Percentiles rank a stretch among this genome's conserved stretches.
These are phyloP conservation scores for Glaciozyma martinii DNA, from an alignment of 768 basidiomycete species.

Conservation along the genomic window DNA sequence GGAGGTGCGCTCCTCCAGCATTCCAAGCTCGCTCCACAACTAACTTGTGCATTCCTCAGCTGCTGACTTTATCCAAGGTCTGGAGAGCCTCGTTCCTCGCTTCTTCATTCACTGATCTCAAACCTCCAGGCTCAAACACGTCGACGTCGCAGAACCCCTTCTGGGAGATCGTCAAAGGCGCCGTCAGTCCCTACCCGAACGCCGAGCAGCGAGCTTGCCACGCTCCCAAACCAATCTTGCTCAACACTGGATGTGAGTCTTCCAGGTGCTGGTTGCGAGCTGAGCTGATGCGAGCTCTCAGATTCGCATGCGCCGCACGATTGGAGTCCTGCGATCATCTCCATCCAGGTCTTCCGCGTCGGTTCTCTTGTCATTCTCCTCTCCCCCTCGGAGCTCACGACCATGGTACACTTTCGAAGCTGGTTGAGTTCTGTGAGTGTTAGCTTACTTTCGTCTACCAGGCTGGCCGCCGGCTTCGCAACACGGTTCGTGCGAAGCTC, in stretches of 20 bases:
- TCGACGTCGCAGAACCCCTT: not conserved
- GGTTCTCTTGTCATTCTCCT: not conserved
- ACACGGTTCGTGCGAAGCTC: not conserved
- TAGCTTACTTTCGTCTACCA: not conserved
- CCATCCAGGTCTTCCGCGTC: not conserved
- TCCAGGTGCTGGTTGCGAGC: not conserved
- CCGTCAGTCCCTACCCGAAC: not conserved
- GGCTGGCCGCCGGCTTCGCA: not conserved
- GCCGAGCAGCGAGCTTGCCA: not conserved
- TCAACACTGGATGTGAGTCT: not conserved
- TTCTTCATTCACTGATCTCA: too few species aligned
- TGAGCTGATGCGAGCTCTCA: not conserved
- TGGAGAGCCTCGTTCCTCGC: too few species aligned
- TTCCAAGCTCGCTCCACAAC: too few species aligned
- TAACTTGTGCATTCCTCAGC: too few species aligned
- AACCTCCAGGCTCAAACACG: too few species aligned
- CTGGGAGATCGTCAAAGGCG: not conserved
- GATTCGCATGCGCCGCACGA: not conserved
- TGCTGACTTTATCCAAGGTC: too few species aligned
- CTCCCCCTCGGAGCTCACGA: not conserved
- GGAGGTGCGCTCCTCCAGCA: not conserved
- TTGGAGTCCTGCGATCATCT: not conserved
- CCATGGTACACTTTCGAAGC: not conserved
- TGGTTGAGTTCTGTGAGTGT: not conserved
- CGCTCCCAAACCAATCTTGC: not conserved